A percentile compares a stretch with the other conserved stretches of the same genome.
These are phyloP conservation scores for Paspalum notatum DNA, from an alignment of 176 grass and related monocot genomes.

Conservation along the genomic window DNA sequence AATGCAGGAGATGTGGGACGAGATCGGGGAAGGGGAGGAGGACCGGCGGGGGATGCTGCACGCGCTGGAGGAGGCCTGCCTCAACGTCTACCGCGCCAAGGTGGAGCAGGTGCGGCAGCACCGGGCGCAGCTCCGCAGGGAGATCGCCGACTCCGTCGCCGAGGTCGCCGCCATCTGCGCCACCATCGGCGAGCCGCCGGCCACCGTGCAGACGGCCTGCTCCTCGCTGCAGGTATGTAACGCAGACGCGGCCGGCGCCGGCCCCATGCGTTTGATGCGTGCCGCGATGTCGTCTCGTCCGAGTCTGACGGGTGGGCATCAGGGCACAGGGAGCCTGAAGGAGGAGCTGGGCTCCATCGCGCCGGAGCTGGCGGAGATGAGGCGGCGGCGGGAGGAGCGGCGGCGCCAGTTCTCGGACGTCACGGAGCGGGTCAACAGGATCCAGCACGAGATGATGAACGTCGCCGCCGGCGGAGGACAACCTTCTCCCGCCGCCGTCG, in stretches of 20 bases:
- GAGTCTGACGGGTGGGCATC: neutral
- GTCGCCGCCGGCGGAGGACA: neutral
- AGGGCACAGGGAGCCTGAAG: slow-evolving; percentile 57
- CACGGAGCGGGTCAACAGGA: slow-evolving; percentile 43
- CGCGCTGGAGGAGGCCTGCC: slow-evolving; percentile 73
- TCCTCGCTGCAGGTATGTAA: slow-evolving; percentile 17
- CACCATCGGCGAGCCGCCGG: slow-evolving; percentile 58
- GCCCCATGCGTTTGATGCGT: too few species aligned
- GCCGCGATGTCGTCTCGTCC: too few species aligned
- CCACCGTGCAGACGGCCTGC: slow-evolving; percentile 20
- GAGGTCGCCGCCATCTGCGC: slow-evolving; percentile 72
- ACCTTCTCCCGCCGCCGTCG: neutral
- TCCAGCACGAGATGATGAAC: slow-evolving; percentile 65
- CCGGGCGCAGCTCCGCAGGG: slow-evolving; percentile 51
- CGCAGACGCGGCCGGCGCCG: neutral
- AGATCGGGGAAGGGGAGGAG: slow-evolving; percentile 68
- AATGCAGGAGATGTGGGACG: slow-evolving; percentile 76
- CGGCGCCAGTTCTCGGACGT: slow-evolving; percentile 60
- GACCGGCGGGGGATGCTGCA: slow-evolving; percentile 59
- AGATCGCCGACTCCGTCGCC: slow-evolving; percentile 59
- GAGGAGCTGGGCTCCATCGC: slow-evolving; percentile 63
- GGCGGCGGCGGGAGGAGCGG: slow-evolving; percentile 51
- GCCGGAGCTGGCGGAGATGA: slow-evolving; percentile 69
- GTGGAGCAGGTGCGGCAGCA: slow-evolving; percentile 65
- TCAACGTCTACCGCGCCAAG: slow-evolving; percentile 65